Base-by-base conservation (phyloP, 1,284 basidiomycete species). In the Sutorius eximius region DNA sequence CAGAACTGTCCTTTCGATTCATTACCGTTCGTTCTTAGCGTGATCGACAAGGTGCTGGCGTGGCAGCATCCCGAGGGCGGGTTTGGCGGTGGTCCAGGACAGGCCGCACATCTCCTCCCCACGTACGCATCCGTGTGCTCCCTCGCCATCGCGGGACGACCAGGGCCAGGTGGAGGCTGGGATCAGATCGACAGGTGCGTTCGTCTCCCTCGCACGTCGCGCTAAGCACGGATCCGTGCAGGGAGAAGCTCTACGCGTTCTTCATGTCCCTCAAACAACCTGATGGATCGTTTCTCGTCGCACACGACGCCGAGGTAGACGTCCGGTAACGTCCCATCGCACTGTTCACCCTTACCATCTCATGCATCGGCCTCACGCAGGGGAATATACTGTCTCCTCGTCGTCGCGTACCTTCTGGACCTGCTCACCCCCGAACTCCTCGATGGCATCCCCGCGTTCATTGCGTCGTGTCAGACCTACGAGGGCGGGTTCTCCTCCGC, bases 401-500 rank as follows among this genome's bases (percentile, higher is more conserved):
- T 82, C 8, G 80, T 86, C n/a, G 84, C 89, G 0, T 79, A 82
- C 0, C 70, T 93, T 3, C 77, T 92, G 38, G 84, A 98, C 61
- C 75, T 99, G 33, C 74, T 96, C 45, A 98, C 96, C 0, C 93
- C 94, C 0, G 91, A 92, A 59, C 85, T 99, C 18, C 78, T 96
- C 2, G 71, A 70, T n/a, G 83, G 83, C 2, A 82, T 81, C 0
- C 77, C 85, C 1, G 78, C 73, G 11, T 90, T 89, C 72, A 72
- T 90, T 48, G 81, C 80, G 1, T 89, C 87, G 11, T 98, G 95
- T 68, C 97, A 99, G 73, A 99, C 95, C 0, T 99, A 96, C 74
- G 97, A 99, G 74, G 97, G 97, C 36, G 96, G 97, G 0, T 95
- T 99, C 66, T 83, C 94, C 0, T 91, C 89, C 4, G 80, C 93